Percentiles rank a stretch among this genome's conserved stretches.
These are phyloP conservation scores for Melastoma candidum DNA, from an alignment of 441 rosid species.

Conservation along the genomic window DNA sequence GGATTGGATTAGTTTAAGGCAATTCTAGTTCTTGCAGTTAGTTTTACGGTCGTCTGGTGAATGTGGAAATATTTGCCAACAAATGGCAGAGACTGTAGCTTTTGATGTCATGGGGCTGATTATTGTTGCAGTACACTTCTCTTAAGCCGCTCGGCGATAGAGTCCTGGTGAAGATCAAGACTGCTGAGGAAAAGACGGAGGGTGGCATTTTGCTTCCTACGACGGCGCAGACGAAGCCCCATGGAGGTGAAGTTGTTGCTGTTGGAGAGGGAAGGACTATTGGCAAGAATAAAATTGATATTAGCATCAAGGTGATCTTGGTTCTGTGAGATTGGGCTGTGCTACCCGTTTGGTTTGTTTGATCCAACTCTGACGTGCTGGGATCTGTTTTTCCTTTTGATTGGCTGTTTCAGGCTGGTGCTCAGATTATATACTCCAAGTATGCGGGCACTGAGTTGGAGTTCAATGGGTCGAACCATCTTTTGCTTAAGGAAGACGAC, in stretches of 20 bases:
- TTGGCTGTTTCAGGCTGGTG: constrained; percentile 43
- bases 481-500: constrained; percentile 85
- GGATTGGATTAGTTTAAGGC: too few relatives aligned
- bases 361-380: constrained; percentile 4
- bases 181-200: constrained; percentile 65
- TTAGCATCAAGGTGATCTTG: constrained; percentile 45
- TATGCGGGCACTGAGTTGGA: constrained; percentile 88
- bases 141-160: constrained; percentile 81
- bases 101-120: not conserved
- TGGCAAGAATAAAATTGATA: constrained; percentile 48
- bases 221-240: constrained; percentile 75
- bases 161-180: constrained; percentile 79
- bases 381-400: too few relatives aligned
- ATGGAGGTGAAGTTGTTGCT: constrained; percentile 86
- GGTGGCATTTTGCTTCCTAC: constrained; percentile 87
- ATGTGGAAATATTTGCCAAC: too few relatives aligned
- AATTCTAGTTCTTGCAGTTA: too few relatives aligned
- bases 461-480: constrained; percentile 68
- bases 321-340: not conserved
- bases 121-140: constrained; percentile 51
- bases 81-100: not conserved
- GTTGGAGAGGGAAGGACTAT: constrained; percentile 77
- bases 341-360: not conserved
- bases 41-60: too few relatives aligned
- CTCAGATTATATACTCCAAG: constrained; percentile 74